These are phyloP conservation scores for Cercospora sp. DNA, from an alignment of 2,329 filamentous ascomycete genomes.

Conservation along the genomic window DNA sequence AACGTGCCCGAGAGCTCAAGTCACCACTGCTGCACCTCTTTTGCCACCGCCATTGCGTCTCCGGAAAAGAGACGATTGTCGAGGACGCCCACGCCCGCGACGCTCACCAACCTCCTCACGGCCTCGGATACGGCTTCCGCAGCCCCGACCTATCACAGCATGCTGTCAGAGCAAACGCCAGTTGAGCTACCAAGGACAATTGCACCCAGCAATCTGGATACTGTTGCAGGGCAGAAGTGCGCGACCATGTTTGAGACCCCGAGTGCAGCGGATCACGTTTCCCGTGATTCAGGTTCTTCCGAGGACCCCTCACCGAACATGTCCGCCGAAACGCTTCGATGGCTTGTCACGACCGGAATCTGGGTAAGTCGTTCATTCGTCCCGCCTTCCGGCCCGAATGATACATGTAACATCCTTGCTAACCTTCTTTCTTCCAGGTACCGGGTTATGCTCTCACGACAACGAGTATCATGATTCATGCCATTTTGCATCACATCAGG, in stretches of 20 bases:
- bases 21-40: not conserved
- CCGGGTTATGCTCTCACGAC: not conserved
- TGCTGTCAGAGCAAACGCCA: slow-evolving; percentile 1
- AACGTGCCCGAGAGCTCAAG: not conserved
- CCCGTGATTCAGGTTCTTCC: not conserved
- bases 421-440: not conserved
- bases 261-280: not conserved
- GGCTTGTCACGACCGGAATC: slow-evolving; percentile 10
- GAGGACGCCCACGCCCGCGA: not conserved
- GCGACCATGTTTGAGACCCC: not conserved
- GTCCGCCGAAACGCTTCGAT: slow-evolving; percentile 11
- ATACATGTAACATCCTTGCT: not conserved
- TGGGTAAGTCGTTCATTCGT: not conserved
- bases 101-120: slow-evolving; percentile 64
- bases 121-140: not conserved
- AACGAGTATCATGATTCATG: not conserved
- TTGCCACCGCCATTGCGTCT: not conserved
- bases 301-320: slow-evolving; percentile 6
- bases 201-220: slow-evolving; percentile 5
- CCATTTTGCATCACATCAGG: not conserved
- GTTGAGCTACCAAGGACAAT: not conserved
- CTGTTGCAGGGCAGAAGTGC: slow-evolving; percentile 12
- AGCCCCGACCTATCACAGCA: slow-evolving; percentile 9
- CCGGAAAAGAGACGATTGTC: not conserved
- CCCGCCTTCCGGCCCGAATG: not conserved